A percentile compares a stretch with the other conserved stretches of the same genome.
Evolutionary conservation across 768 basidiomycete genomes (phyloP).

Genomic region (Cyclocybe cylindracea): DNA sequence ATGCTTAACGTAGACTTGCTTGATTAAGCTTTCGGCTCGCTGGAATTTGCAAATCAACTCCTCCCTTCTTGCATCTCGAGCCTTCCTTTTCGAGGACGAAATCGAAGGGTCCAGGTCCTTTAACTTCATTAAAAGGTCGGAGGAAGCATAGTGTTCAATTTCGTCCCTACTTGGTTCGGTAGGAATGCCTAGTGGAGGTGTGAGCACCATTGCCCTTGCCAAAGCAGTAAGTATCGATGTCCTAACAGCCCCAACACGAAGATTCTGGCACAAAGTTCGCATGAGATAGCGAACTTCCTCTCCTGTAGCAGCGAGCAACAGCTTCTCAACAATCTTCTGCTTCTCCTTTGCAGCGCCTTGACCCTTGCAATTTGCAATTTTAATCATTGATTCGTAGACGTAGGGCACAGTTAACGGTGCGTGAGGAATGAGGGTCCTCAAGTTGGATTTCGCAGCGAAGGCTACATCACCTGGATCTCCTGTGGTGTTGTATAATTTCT

Average conservation of each 20-base stretch:
- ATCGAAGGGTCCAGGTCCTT: conserved; percentile 6
- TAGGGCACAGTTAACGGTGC: conserved; percentile 61
- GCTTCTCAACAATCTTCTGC: conserved; percentile 74
- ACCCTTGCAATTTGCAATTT: conserved; percentile 70
- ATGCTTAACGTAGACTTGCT: conserved; percentile 75
- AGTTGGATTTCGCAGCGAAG: conserved; percentile 74
- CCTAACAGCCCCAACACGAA: conserved; percentile 87
- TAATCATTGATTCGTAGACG: conserved; percentile 69
- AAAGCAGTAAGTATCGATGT: conserved; percentile 80
- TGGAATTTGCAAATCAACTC: conserved; percentile 44
- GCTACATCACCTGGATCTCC: conserved; percentile 93
- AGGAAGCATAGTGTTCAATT: conserved; percentile 17
- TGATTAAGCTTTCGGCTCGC: conserved; percentile 63
- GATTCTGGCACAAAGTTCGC: conserved; percentile 69
- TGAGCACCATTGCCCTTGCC: conserved; percentile 75
- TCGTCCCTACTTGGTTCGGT: too few species aligned
- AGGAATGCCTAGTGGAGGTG: conserved; percentile 30
- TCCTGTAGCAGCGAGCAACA: conserved; percentile 82
- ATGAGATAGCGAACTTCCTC: conserved; percentile 88
- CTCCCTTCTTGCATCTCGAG: conserved; percentile 29
- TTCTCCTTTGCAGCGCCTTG: conserved; percentile 76
- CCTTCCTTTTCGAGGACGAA: conserved; percentile 19
- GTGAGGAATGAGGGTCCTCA: conserved; percentile 75
- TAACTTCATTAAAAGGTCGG: conserved; percentile 27
- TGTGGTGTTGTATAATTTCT: conserved; percentile 64